phyloP scores from a whole-genome alignment of 2,329 filamentous ascomycete species.

The Emmonsiellopsis sp. region DNA sequence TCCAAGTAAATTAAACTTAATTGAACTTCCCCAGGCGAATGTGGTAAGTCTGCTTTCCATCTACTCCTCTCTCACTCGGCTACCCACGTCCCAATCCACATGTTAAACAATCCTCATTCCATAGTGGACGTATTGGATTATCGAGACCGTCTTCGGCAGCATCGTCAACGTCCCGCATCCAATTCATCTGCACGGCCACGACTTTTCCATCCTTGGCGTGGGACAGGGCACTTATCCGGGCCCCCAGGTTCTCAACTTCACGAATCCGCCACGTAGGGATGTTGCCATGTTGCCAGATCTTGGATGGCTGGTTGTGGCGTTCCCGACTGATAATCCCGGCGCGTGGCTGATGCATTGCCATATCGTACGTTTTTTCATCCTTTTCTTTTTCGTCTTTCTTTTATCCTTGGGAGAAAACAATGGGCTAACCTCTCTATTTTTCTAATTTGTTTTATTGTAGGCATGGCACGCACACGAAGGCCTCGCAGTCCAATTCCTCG shows the following conservation, averaged over 20 bases:
- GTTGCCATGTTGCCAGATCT: conserved; percentile 28
- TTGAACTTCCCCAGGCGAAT: conserved; percentile 27
- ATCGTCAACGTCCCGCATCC: conserved; percentile 25
- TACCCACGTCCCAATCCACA: background rate
- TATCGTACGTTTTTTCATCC: conserved; percentile 17
- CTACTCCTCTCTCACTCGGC: background rate
- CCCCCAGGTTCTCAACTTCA: conserved; percentile 7
- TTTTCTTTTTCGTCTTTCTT: background rate
- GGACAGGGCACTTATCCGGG: conserved; percentile 13
- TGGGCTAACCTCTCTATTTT: background rate
- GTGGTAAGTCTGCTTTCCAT: conserved; percentile 7
- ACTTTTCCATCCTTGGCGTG: conserved; percentile 18
- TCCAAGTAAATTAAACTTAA: conserved; percentile 29
- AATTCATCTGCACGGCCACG: conserved; percentile 27
- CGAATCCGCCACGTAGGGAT: conserved; percentile 33
- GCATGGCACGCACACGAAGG: conserved; percentile 18
- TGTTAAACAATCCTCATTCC: conserved; percentile 8
- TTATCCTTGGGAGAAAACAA: background rate
- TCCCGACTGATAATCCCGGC: conserved; percentile 35
- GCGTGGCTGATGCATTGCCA: conserved; percentile 37
- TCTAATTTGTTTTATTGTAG: background rate
- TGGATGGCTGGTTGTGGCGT: conserved; percentile 34
- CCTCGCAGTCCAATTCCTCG: conserved; percentile 19
- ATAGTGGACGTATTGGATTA: conserved; percentile 41
- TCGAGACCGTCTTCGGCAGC: conserved; percentile 32